Base-by-base conservation (phyloP, 208 protist species). In the Crithidia expoeki region DNA sequence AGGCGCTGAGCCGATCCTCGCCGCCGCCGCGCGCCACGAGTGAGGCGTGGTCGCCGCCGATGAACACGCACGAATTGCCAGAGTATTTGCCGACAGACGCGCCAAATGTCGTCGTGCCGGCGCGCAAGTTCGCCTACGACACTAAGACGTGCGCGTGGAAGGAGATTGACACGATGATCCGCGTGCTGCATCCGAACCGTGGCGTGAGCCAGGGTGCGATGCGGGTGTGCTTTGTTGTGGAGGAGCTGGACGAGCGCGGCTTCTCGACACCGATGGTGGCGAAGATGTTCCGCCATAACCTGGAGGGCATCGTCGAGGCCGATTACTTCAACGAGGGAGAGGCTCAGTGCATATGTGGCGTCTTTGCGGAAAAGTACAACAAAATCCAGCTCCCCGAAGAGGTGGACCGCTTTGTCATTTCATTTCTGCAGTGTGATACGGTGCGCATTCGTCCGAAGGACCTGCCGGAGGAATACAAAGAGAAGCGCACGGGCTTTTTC, bases 291-390 rank as follows among this genome's bases (percentile, higher is more conserved):
- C 78, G 84, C 28, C 82, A 75, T 46, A 77, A 89, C 50, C 79
- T 93, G 28, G 62, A 68, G 23, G 71, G 83, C 47, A 83, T 93
- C 19, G 77, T 90, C 14, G 83, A 94, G 74, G 72, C 69, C 65
- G 90, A 95, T 50, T 95, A 95, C 85, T 93, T 93, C 66, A 91
- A 89, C 74, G 90, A 95, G 61, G 90, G 85, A 14, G 85, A 90
- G 76, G 84, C 90, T 36, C 90, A 95, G 83, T 95, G 90, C 66
- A 88, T 95, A 61, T 88, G 87, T 64, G 88, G 90, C 42, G 72
- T 80, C 47, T 92, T 94, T 56, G 90, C 90, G 2, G 73, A 91
- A 27, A 91, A 84, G 70, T 95, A 85, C 66, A 95, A 95, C 79
- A 76, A 72, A 53, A 47, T 84, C 0, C 60, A 74, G 51, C 23